Percentiles rank a stretch among this genome's conserved stretches.
Evolutionary conservation across 2,329 filamentous ascomycete genomes (phyloP).

Genomic region (Beauveria brongniartii): DNA sequence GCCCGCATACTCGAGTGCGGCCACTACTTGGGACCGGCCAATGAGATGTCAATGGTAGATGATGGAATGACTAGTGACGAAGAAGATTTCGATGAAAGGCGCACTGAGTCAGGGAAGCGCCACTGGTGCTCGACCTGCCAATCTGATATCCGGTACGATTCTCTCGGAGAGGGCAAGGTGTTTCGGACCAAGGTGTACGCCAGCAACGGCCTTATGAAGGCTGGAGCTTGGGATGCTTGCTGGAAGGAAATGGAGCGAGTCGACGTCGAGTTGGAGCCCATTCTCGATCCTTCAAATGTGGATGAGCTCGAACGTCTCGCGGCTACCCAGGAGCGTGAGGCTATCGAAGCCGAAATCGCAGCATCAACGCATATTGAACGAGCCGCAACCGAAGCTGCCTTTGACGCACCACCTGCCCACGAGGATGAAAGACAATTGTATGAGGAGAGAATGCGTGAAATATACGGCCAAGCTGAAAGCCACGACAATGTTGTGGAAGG

Average conservation of each 20-base stretch:
- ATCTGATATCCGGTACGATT: conserved; percentile 47
- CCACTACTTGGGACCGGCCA: conserved; percentile 61
- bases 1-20: conserved; percentile 67
- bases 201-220: conserved; percentile 87
- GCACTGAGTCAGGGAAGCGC: conserved; percentile 22
- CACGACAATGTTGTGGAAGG: conserved; percentile 7
- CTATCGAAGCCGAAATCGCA: conserved; percentile 24
- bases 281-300: conserved; percentile 51
- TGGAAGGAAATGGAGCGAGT: conserved; percentile 99
- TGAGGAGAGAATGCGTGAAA: conserved; percentile 45
- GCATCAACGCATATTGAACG: conserved; percentile 16
- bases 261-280: conserved; percentile 81
- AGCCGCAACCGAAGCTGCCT: conserved; percentile 11
- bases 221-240: conserved; percentile 84
- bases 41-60: conserved; percentile 34
- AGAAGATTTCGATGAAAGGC: conserved; percentile 26
- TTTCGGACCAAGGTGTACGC: conserved; percentile 87
- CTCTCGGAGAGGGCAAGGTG: conserved; percentile 44
- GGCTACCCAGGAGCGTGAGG: conserved; percentile 33
- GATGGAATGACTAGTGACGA: conserved; percentile 42
- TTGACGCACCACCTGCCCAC: conserved; percentile 13
- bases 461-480: conserved; percentile 36
- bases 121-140: conserved; percentile 52
- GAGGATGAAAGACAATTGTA: conserved; percentile 34
- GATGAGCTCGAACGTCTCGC: conserved; percentile 52